Conservation (phyloP, 768 basidiomycete genomes). For the Xerocomus brunneocitrinus region DNA sequence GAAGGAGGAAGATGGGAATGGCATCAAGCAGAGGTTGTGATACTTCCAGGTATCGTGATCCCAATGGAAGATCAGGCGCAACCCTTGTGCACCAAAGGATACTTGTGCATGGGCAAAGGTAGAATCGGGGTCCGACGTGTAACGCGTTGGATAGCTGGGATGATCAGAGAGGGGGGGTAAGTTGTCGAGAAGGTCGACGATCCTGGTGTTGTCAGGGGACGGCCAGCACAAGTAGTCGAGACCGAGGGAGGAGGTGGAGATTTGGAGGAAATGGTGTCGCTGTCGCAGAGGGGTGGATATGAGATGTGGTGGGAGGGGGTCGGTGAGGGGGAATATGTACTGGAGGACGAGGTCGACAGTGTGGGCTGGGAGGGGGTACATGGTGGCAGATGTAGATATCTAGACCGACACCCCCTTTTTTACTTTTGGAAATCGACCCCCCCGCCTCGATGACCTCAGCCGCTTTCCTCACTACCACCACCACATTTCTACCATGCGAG, state of each 20-base stretch:
- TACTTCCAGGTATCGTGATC: conserved; percentile 60
- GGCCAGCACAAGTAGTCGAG: conserved; percentile 69
- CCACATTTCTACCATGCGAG: conserved; percentile 22
- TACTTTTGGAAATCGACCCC: conserved; percentile 2
- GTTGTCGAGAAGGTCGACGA: conserved; percentile 43
- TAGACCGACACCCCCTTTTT: background rate
- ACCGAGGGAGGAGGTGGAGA: conserved; percentile 43
- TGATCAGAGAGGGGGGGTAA: conserved; percentile 26
- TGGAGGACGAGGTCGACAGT: conserved; percentile 48
- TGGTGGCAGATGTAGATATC: conserved; percentile 8
- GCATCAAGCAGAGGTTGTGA: conserved; percentile 65
- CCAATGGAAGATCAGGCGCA: conserved; percentile 70
- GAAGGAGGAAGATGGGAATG: conserved; percentile 50
- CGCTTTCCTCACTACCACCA: conserved; percentile 3
- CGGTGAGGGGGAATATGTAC: conserved; percentile 50
- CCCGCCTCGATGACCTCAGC: conserved; percentile 2
- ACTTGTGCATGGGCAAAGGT: conserved; percentile 55
- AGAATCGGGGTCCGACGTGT: conserved; percentile 47
- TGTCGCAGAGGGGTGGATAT: conserved; percentile 56
- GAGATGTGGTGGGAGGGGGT: conserved; percentile 56
- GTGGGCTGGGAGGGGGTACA: conserved; percentile 35
- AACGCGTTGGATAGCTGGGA: conserved; percentile 31
- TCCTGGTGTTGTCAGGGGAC: conserved; percentile 31
- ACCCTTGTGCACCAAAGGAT: conserved; percentile 31
- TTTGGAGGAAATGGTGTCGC: conserved; percentile 59